Evolutionary conservation across 345 rosid genomes (phyloP).

Genomic region (Eucalyptus cloeziana): DNA sequence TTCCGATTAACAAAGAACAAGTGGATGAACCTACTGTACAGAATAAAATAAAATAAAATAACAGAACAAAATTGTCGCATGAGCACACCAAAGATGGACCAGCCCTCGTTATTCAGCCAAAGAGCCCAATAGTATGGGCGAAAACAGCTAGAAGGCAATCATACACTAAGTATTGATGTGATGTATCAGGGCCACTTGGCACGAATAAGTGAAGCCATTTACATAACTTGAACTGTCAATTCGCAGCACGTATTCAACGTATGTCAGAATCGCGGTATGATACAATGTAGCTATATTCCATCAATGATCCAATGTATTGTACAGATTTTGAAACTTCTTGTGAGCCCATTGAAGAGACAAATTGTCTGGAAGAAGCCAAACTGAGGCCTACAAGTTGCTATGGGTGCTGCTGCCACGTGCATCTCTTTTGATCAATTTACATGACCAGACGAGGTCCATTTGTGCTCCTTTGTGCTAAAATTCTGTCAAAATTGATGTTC

Average conservation of each 20-base stretch:
- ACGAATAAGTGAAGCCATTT: slow-evolving; percentile 7
- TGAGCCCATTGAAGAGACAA: slow-evolving; percentile 5
- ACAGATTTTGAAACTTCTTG: not conserved
- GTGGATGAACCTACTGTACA: not conserved
- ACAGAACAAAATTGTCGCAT: not conserved
- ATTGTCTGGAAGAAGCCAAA: slow-evolving; percentile 10
- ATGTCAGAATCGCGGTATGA: slow-evolving; percentile 7
- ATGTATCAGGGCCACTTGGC: not conserved
- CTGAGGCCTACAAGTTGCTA: not conserved
- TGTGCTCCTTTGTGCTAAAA: not conserved
- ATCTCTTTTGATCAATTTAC: not conserved
- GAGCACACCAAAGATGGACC: not conserved
- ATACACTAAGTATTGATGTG: not conserved
- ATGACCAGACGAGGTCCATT: not conserved
- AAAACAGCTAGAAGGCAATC: not conserved
- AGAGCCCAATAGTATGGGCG: not conserved
- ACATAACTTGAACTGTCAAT: not conserved
- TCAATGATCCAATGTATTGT: slow-evolving; percentile 8
- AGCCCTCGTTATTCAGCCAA: not conserved
- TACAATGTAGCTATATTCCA: not conserved
- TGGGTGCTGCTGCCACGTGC: not conserved
- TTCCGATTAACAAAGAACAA: not conserved
- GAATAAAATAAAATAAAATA: not conserved
- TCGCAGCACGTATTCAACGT: not conserved
- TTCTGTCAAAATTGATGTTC: not conserved